Percentiles rank a stretch among this genome's conserved stretches.
These are phyloP conservation scores for Chaetoscypha palmicola DNA, from an alignment of 2,329 filamentous ascomycete species.

Conservation along the genomic window DNA sequence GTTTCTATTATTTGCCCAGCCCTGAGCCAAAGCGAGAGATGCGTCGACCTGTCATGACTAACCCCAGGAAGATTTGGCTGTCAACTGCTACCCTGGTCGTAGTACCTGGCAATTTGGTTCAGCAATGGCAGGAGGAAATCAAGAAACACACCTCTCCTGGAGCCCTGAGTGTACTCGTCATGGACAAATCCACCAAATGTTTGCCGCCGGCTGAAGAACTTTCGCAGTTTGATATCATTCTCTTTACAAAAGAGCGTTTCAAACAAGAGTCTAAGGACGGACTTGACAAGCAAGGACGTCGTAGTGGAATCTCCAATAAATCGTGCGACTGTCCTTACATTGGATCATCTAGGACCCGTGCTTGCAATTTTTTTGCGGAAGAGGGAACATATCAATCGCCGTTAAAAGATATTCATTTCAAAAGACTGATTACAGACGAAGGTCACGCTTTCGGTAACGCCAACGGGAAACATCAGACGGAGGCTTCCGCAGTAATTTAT, in stretches of 20 bases:
- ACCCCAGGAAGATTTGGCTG: constrained; percentile 49
- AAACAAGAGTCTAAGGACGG: constrained; percentile 56
- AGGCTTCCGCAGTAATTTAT: constrained; percentile 45
- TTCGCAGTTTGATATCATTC: constrained; percentile 62
- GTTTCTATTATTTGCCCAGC: constrained; percentile 49
- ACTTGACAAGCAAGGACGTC: constrained; percentile 38
- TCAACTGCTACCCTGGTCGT: constrained; percentile 69
- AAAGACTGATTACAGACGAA: constrained; percentile 86
- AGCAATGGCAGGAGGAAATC: constrained; percentile 81
- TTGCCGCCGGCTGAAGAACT: constrained; percentile 55
- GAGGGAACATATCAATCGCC: constrained; percentile 48
- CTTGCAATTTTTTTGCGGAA: constrained; percentile 38
- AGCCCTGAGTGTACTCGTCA: constrained; percentile 56
- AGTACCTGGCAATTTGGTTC: constrained; percentile 73
- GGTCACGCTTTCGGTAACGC: constrained; percentile 76
- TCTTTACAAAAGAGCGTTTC: constrained; percentile 70
- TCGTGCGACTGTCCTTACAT: constrained; percentile 27
- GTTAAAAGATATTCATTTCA: constrained; percentile 68
- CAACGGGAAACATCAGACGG: constrained; percentile 46
- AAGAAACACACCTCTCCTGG: constrained; percentile 57
- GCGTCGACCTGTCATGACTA: constrained; percentile 34
- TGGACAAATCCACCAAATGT: constrained; percentile 44
- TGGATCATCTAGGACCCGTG: constrained; percentile 35
- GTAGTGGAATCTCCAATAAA: not conserved
- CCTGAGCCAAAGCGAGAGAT: constrained; percentile 35